Evolutionary conservation across 805 yeast species (phyloP), one percentile per base, ranked within the genome.

Genomic region (Lipomyces anomalus): DNA sequence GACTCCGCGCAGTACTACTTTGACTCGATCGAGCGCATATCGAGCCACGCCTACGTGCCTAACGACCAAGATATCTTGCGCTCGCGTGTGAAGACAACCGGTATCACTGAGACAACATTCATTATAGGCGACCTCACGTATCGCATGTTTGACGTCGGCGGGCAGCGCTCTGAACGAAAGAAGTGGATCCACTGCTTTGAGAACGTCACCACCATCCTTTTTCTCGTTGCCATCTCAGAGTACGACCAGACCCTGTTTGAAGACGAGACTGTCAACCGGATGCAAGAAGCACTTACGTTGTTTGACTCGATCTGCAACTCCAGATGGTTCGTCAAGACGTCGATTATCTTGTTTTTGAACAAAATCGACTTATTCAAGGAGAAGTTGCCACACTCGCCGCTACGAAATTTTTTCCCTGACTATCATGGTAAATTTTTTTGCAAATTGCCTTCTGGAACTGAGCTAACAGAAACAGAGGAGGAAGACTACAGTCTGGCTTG

Each of bases 131-230:
- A 78, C 2, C 74, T 79, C 38, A 76, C 72, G 53, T 81, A 89
- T 62, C 80, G 79, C 58, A 85, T 92, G 35, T 68, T 88, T 36
- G 98, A 92, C 70, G 97, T 96, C 3, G 98, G 98, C 43, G 98
- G 98, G 1, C 97, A 89, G 67, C 69, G 96, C 50, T 78, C 86
- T 18, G 97, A 89, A 63, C 73, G 97, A 50, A 79, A 82, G 57
- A 89, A 89, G 63, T 89, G 97, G 97, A 84, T 89, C 52, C 95
- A 88, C 61, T 86, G 95, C 60, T 89, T 89, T 65, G 92, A 89
- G 59, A 86, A 84, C 51, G 84, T 90, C 40, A 83, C 95, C 0
- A 84, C 94, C 3, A 82, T 94, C 0, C 64, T 90, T 32, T 92
- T 87, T 64, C 95, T 90, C 5, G 74, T 84, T 17, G 96, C 97